Conservation (phyloP, 805 yeast species). For the Candida wancherniae region DNA sequence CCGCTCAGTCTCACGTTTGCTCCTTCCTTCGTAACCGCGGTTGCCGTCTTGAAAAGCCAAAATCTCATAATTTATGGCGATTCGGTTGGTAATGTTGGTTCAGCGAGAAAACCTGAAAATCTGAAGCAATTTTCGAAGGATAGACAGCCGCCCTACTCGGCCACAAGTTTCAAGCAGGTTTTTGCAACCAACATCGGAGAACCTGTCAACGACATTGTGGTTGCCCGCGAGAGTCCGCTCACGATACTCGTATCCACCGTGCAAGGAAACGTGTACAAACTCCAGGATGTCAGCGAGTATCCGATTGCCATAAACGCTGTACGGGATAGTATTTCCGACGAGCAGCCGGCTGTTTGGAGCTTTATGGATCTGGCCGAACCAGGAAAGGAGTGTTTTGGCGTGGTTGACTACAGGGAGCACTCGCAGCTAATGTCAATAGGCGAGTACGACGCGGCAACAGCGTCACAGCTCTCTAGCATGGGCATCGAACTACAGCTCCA, state of each 20-base stretch:
- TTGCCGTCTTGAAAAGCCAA: constrained; percentile 7
- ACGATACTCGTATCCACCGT: constrained; percentile 11
- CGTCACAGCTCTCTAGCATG: too few species aligned
- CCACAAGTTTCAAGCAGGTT: constrained; percentile 6
- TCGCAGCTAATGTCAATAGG: too few species aligned
- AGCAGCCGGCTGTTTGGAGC: too few species aligned
- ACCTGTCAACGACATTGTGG: constrained; percentile 23
- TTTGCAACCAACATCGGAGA: constrained; percentile 24
- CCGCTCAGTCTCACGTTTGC: constrained; percentile 2
- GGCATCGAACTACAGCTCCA: too few species aligned
- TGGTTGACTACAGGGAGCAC: too few species aligned
- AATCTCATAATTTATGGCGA: constrained; percentile 21
- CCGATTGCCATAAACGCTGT: too few species aligned
- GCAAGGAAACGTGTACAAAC: constrained; percentile 10
- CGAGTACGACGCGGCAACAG: too few species aligned
- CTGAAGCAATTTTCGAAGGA: neutral
- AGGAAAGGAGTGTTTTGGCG: too few species aligned
- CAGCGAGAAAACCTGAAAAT: constrained; percentile 2
- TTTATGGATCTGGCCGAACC: too few species aligned
- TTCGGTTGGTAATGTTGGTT: constrained; percentile 25
- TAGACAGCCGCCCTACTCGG: neutral
- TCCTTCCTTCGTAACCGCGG: constrained; percentile 14
- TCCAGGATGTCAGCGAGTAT: constrained; percentile 3
- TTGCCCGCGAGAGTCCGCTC: constrained; percentile 8
- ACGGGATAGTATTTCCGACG: too few species aligned